Evolutionary conservation across 2,329 filamentous ascomycete species (phyloP).

Genomic region (Diplodia corticola): DNA sequence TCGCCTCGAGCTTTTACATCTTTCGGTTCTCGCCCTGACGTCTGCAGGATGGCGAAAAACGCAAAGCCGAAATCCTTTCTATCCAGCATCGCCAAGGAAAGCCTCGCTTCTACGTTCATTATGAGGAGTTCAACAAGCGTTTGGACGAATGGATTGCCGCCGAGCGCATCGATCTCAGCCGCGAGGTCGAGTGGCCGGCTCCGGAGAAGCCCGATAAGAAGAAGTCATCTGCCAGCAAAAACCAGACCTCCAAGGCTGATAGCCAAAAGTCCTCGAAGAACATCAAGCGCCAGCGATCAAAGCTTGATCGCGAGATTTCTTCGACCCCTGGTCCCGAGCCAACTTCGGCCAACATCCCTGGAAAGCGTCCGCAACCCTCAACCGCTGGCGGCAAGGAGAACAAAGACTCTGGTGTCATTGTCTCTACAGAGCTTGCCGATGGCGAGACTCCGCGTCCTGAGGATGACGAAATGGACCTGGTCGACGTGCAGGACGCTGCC

Average conservation of each 20-base stretch:
- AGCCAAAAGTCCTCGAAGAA: conserved; percentile 50
- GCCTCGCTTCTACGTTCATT: conserved; percentile 92
- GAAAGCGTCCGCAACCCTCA: conserved; percentile 51
- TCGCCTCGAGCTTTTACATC: background rate
- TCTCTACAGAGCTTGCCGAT: conserved; percentile 49
- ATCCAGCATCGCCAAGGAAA: conserved; percentile 88
- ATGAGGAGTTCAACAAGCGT: conserved; percentile 96
- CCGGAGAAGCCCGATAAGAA: conserved; percentile 87
- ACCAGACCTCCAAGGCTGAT: conserved; percentile 36
- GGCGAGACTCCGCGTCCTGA: conserved; percentile 51
- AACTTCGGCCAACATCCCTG: conserved; percentile 50
- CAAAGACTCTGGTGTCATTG: conserved; percentile 48
- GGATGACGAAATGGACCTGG: conserved; percentile 54
- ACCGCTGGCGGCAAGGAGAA: conserved; percentile 64
- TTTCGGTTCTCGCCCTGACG: conserved; percentile 8
- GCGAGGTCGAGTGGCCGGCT: conserved; percentile 94
- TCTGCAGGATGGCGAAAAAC: conserved; percentile 70
- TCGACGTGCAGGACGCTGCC: conserved; percentile 54
- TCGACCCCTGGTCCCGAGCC: conserved; percentile 59
- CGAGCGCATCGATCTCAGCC: conserved; percentile 77
- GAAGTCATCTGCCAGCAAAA: conserved; percentile 59
- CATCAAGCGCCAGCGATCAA: conserved; percentile 47
- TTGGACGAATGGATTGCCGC: conserved; percentile 85
- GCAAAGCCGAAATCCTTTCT: conserved; percentile 94
- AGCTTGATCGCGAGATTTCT: conserved; percentile 56